A percentile compares a stretch with the other conserved stretches of the same genome.
These are phyloP conservation scores for Hypoxylon sp. DNA, from an alignment of 2,329 filamentous ascomycete genomes.

Conservation along the genomic window DNA sequence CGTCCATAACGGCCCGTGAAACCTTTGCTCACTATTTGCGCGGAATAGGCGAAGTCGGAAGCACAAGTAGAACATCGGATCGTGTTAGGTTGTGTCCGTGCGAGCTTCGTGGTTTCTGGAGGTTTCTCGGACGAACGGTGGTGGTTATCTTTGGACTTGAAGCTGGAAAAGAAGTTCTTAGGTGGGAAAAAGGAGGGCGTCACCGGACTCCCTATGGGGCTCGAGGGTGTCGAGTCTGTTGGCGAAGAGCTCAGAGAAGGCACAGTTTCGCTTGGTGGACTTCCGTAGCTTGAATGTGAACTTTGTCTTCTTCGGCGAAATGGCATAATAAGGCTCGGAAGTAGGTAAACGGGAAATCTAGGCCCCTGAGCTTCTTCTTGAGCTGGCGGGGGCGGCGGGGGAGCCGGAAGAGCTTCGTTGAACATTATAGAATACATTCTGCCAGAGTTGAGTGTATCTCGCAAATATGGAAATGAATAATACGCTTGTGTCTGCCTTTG, in stretches of 20 bases:
- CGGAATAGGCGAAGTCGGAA: constrained; percentile 70
- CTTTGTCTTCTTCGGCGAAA: constrained; percentile 58
- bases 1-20: constrained; percentile 76
- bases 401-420: constrained; percentile 43
- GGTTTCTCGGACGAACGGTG: constrained; percentile 33
- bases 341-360: constrained; percentile 65
- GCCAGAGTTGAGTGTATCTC: not conserved
- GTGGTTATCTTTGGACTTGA: constrained; percentile 34
- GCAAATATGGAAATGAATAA: constrained; percentile 1
- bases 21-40: constrained; percentile 74
- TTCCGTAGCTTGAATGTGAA: constrained; percentile 51
- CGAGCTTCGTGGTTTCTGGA: constrained; percentile 51
- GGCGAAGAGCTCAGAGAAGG: constrained; percentile 56
- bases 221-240: constrained; percentile 52
- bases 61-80: constrained; percentile 71
- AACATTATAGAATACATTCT: constrained; percentile 50
- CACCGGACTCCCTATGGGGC: constrained; percentile 44
- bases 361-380: constrained; percentile 48
- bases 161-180: constrained; percentile 43
- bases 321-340: constrained; percentile 65
- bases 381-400: constrained; percentile 28
- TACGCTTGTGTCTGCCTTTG: not conserved
- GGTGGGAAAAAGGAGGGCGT: constrained; percentile 47
- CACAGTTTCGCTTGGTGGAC: constrained; percentile 44
- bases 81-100: constrained; percentile 64